These are phyloP conservation scores for Syzygium oleosum DNA, from an alignment of 345 rosid species.

Conservation along the genomic window DNA sequence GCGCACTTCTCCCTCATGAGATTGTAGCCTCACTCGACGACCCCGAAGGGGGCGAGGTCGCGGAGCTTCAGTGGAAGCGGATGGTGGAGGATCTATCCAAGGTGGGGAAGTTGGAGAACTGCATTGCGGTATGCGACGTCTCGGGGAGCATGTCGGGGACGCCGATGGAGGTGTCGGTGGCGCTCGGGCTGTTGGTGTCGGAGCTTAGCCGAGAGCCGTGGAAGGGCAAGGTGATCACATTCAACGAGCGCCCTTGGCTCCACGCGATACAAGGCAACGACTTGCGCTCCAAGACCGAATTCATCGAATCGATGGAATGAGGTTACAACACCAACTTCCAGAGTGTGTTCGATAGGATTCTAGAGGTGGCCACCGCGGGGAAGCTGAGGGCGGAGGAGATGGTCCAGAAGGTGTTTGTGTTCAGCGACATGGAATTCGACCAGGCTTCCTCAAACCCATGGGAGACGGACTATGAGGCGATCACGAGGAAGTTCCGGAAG, in stretches of 20 bases:
- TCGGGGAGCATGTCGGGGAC: constrained; percentile 38
- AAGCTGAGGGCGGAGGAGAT: constrained; percentile 37
- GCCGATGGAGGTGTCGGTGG: constrained; percentile 61
- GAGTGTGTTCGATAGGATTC: constrained; percentile 46
- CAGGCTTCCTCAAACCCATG: constrained; percentile 18
- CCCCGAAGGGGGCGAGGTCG: constrained; percentile 42
- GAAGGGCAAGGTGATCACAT: constrained; percentile 53
- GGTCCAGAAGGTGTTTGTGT: constrained; percentile 56
- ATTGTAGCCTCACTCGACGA: constrained; percentile 28
- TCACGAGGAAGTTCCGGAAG: constrained; percentile 28
- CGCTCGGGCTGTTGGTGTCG: constrained; percentile 45
- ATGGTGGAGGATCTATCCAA: constrained; percentile 45
- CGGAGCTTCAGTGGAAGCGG: constrained; percentile 61
- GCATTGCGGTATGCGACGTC: constrained; percentile 54
- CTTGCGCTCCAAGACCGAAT: constrained; percentile 22
- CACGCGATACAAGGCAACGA: constrained; percentile 27
- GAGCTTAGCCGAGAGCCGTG: constrained; percentile 51
- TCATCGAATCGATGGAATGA: constrained; percentile 24
- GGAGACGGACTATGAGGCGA: constrained; percentile 46
- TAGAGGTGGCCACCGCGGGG: constrained; percentile 36
- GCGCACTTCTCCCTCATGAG: constrained; percentile 62
- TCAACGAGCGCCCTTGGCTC: constrained; percentile 30
- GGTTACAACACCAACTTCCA: constrained; percentile 31
- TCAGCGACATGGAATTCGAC: constrained; percentile 72
- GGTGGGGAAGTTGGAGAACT: constrained; percentile 41